Evolutionary conservation across 805 yeast genomes (phyloP), one percentile per base, ranked within the genome.

Genomic region (Metschnikowia gruessii): DNA sequence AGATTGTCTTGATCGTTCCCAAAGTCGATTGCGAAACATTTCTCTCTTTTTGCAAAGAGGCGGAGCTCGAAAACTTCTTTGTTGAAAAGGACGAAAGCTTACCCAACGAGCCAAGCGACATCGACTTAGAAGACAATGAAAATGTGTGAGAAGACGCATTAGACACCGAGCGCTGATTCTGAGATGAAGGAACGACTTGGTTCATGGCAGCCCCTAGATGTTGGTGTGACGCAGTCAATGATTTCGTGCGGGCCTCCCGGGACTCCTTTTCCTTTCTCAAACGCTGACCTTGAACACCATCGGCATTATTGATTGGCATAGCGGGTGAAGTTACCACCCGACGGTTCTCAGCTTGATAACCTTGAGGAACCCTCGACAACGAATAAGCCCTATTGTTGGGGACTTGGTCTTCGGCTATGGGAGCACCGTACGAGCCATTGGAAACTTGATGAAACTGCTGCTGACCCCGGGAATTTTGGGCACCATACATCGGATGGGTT

Each of bases 1-100:
- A 57, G 2, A 79, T 64, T 0, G 86, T 74, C 50, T 74, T 72
- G 21, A 72, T 68, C 3, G 75, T 63, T 4, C 55, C 44, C 11
- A 63, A 29, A 0, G 70, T 63, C 15, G 62, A 57, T 21, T 55
- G 51, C 4, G 70, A 62, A 6, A 60, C 61, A n/a, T 49, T 55
- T 17, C 74, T 51, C 40, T 70, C 74, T 55, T 49, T 65, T 53
- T 49, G 54, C 32, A 66, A 59, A 1, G 72, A 63, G 7, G 69
- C 43, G 1, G 71, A 60, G 9, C 72, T 67, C 39, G 56, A 60
- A 48, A 67, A 65, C 53, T 67, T 70, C 45, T 69, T 70, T n/a
- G 72, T 66, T 6, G 75, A 68, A 21, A 71, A 61, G 3, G 61
- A 68, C 3, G 76, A 69, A 17, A 70, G 59, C 50, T 70, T 72